Conservation (phyloP, 2,329 filamentous ascomycete species). For the Emmonsiellopsis sp. region DNA sequence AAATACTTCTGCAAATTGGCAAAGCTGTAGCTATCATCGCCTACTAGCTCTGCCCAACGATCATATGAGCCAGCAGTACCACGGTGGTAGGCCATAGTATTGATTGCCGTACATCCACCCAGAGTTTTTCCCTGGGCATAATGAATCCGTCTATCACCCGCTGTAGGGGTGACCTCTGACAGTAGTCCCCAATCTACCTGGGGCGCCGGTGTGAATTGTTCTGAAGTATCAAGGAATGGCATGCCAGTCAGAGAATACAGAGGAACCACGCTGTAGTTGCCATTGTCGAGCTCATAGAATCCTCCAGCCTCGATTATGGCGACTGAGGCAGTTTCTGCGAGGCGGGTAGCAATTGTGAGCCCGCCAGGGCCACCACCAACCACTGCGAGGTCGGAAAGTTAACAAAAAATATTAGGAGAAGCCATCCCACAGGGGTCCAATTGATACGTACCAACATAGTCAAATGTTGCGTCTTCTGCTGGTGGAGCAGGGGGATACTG, state of each 20-base stretch:
- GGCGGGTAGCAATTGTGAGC: background rate
- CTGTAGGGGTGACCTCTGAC: background rate
- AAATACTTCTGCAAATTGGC: constrained; percentile 23
- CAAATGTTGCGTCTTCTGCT: background rate
- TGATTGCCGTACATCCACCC: constrained; percentile 29
- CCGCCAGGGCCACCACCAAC: background rate
- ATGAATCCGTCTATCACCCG: background rate
- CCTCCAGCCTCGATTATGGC: constrained; percentile 2
- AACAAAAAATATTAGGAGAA: background rate
- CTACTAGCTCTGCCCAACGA: constrained; percentile 24
- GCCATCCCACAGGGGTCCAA: background rate
- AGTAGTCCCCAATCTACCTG: background rate
- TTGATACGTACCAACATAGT: background rate
- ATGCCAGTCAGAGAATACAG: background rate
- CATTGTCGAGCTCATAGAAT: background rate
- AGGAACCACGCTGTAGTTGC: background rate
- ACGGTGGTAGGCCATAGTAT: constrained; percentile 28
- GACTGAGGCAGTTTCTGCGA: background rate
- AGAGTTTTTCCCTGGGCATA: constrained; percentile 25
- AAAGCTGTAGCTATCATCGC: constrained; percentile 25
- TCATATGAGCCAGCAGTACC: constrained; percentile 2
- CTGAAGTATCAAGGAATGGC: background rate
- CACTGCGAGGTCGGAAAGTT: background rate
- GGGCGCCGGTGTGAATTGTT: background rate
- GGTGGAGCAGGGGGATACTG: background rate